A percentile compares a stretch with the other conserved stretches of the same genome.
phyloP scores from a whole-genome alignment of 2,329 filamentous ascomycete species.

The Berkeleyomyces basicola region DNA sequence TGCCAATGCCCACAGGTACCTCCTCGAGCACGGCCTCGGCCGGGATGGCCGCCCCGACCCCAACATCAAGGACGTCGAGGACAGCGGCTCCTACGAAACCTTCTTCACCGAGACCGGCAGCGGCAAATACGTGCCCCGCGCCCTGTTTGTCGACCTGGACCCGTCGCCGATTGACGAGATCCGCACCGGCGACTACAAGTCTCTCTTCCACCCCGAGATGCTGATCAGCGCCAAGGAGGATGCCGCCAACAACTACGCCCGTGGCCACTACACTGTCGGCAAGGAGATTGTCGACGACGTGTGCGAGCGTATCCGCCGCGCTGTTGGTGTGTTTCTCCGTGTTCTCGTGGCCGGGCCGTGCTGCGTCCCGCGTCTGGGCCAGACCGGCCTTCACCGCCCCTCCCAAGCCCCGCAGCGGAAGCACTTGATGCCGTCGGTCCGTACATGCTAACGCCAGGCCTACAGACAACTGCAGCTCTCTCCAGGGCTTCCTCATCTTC shows the following conservation, averaged over 20 bases:
- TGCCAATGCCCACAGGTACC: constrained; percentile 34
- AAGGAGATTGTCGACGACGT: constrained; percentile 99
- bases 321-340: constrained; percentile 28
- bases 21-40: constrained; percentile 55
- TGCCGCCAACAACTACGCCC: constrained; percentile 99
- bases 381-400: too few species aligned
- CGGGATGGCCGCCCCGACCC: constrained; percentile 47
- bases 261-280: constrained; percentile 98
- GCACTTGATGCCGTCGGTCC: too few species aligned
- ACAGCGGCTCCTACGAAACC: constrained; percentile 51
- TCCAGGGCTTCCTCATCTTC: constrained; percentile 98
- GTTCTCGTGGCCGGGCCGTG: too few species aligned
- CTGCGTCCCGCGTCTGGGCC: too few species aligned
- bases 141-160: constrained; percentile 57
- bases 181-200: constrained; percentile 48
- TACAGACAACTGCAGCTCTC: constrained; percentile 87
- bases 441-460: too few species aligned
- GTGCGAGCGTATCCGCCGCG: constrained; percentile 90
- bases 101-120: constrained; percentile 58
- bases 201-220: constrained; percentile 66
- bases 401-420: too few species aligned
- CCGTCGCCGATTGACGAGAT: constrained; percentile 60
- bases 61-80: constrained; percentile 39
- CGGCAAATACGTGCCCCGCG: constrained; percentile 56
- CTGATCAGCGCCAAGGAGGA: constrained; percentile 99